Base-by-base conservation (phyloP, 805 yeast genomes). In the Cyberlindnera suaveolens region DNA sequence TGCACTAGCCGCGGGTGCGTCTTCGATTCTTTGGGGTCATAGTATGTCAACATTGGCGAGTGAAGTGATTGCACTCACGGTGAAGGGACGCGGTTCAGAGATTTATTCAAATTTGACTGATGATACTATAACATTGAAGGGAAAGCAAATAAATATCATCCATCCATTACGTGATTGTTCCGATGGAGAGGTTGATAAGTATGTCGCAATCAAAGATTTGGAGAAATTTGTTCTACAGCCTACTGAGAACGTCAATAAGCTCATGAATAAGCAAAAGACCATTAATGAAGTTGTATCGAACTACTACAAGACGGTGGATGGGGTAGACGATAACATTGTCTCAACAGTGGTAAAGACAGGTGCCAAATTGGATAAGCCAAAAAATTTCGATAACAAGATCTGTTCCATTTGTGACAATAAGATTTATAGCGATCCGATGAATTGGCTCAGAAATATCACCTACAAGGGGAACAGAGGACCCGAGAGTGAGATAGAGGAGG, bases 321-420 rank as follows among this genome's bases (percentile, higher is more conserved):
- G 72, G 6, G 89, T 80, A 14, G 89, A 89, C 57, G 89, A 96
- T 0, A 86, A 91, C 44, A 85, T 91, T 3, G 89, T 90, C 3
- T 84, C 96, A 0, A 90, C 98, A 0, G 97, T 91, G 17, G 89
- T 89, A 13, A 82, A 86, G 51, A 89, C 96, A 0, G 96, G 93
- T 5, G 81, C 81, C 38, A 89, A 91, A 59, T 64, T 90, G 36
- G 73, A 71, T 2, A 69, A 69, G 7, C 86, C 85, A 0, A 58
- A 43, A 27, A 46, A 46, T 4, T 54, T 44, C 10, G 46, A 55
- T 1, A 52, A 51, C 1, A 57, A 50, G 6, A 40, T 38, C 6
- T 87, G 96, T 61, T 63, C 62, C 13, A 50, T 86, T 1, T 87
- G 96, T 56, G 70, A 72, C 1, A 67, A 62, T 5, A 66, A 63